These are phyloP conservation scores for Fonsecaea pugnacius DNA, from an alignment of 2,329 filamentous ascomycete species.

Conservation along the genomic window DNA sequence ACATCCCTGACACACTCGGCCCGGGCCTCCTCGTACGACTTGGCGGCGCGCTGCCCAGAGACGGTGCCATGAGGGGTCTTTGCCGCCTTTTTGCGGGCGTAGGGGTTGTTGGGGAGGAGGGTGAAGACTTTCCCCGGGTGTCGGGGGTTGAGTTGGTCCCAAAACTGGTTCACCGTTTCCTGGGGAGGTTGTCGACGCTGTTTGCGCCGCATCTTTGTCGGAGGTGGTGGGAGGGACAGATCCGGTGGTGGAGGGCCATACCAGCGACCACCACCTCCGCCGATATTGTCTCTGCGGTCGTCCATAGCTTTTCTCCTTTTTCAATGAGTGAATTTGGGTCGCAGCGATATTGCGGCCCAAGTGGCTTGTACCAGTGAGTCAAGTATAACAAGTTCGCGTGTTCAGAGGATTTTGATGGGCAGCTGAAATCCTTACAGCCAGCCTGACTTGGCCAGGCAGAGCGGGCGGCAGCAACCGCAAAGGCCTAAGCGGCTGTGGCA, in stretches of 20 bases:
- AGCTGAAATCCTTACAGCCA: too few species aligned
- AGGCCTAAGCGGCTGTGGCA: constrained; percentile 10
- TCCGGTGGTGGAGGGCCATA: constrained; percentile 22
- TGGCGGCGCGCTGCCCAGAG: constrained; percentile 61
- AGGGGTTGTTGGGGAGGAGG: constrained; percentile 70
- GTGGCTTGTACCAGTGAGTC: neutral
- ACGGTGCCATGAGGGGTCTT: constrained; percentile 60
- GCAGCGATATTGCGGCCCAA: neutral
- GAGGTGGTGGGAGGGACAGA: constrained; percentile 8
- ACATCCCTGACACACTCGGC: constrained; percentile 68
- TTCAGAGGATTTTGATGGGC: neutral
- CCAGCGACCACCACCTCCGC: constrained; percentile 19
- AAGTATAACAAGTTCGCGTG: neutral
- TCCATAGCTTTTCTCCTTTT: constrained; percentile 8
- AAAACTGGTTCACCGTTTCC: constrained; percentile 71
- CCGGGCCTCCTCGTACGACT: constrained; percentile 74
- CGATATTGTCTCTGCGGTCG: constrained; percentile 25
- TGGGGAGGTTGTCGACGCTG: constrained; percentile 58
- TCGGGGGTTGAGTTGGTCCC: constrained; percentile 72
- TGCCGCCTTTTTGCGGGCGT: constrained; percentile 64
- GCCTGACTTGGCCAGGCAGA: too few species aligned
- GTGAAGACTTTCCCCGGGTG: constrained; percentile 73
- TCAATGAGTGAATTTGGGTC: neutral
- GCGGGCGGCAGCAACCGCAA: neutral
- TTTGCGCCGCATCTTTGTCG: constrained; percentile 21